Evolutionary conservation across 1,284 basidiomycete species (phyloP), one percentile per base, ranked within the genome.

Genomic region (Trametes polyzona): DNA sequence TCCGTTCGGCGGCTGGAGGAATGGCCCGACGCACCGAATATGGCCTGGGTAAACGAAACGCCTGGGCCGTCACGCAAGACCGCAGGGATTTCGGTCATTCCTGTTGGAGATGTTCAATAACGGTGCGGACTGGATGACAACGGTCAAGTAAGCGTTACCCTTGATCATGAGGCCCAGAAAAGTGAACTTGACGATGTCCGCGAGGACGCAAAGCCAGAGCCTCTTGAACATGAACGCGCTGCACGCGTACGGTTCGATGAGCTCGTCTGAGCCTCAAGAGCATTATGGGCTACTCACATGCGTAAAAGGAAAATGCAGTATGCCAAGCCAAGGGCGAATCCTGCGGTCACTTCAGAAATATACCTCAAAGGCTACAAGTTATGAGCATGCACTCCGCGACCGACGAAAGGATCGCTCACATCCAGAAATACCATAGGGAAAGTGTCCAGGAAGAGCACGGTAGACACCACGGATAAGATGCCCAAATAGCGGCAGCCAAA

Each of bases 401-500:
- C 14, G 7, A 35, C 17, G 4, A 19, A 10, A 4, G 8, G 5
- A 19, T 4, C 14, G 21, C 60, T 42, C 27, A 62, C 60, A 5
- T 47, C 16, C 2, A 62, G 5, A 2, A 24, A 23, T 4, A 24
- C 29, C 0, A 41, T 24, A 4, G 30, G 21, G 8, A 43, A 52
- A 4, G 57, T n/a, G 35, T 59, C 52, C 14, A 52, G 37, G 40
- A 50, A 58, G 29, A 50, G 35, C 17, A 63, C 33, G 4, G 47
- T 42, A 1, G 37, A 32, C 33, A 57, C 3, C 24, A 58, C 47
- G n/a, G 61, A 55, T 7, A 53, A 21, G 12, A 57, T 14, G 27
- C 55, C 43, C 24, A 57, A 8, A 47, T 60, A 63, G n/a, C 61
- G 57, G 32, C 55, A 55, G 17, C 41, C 48, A 21, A 50, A 55